phyloP scores from a whole-genome alignment of 2,329 filamentous ascomycete genomes.

The Colletotrichum sp. region DNA sequence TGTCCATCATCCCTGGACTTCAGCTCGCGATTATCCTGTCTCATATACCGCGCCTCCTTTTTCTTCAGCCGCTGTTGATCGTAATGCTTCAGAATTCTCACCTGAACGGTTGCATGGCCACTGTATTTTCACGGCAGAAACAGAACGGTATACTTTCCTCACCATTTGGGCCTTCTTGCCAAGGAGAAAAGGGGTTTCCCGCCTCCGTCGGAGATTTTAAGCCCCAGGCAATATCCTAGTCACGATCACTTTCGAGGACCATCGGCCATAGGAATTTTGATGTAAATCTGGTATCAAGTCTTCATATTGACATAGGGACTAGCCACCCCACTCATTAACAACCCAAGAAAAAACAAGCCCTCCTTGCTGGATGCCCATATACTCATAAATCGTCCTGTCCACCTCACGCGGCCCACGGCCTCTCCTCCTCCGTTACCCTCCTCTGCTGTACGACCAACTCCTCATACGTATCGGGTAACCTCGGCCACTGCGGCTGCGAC shows the following conservation, averaged over 20 bases:
- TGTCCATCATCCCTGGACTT: background rate
- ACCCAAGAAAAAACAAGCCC: background rate
- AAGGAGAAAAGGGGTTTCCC: background rate
- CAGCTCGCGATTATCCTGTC: background rate
- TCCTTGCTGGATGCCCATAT: background rate
- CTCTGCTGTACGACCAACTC: conserved; percentile 17
- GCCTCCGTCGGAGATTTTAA: background rate
- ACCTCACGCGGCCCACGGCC: background rate
- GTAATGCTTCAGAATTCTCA: background rate
- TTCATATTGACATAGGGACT: background rate
- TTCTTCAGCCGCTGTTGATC: rapidly evolving
- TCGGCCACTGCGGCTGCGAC: conserved; percentile 17
- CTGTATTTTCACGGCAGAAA: rapidly evolving
- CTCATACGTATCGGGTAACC: conserved; percentile 18
- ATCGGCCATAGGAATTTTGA: background rate
- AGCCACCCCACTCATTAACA: background rate
- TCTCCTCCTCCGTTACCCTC: background rate
- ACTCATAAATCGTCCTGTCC: background rate
- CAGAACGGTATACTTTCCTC: background rate
- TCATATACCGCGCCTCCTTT: no score
- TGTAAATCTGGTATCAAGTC: background rate
- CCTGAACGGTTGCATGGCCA: background rate
- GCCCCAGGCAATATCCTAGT: rapidly evolving
- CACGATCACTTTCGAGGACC: background rate
- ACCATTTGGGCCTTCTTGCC: background rate